Conservation (phyloP, 306 rosid genomes). For the Sechiopsis laciniata region DNA sequence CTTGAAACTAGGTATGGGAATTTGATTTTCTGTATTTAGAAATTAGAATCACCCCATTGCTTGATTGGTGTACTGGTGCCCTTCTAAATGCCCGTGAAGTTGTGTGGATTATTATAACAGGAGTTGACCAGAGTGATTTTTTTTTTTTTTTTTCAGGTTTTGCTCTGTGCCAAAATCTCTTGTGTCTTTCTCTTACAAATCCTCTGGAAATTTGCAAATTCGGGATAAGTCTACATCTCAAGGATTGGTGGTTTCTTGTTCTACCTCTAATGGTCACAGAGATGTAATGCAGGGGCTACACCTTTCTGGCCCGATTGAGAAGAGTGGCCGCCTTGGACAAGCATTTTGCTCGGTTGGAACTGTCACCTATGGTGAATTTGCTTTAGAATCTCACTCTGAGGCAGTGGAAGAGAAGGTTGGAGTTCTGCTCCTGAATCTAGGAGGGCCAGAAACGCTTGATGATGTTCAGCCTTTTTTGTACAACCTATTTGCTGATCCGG, state of each 20-base stretch:
- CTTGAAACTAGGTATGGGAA: not conserved
- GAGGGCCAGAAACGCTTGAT: constrained; percentile 92
- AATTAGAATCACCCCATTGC: not conserved
- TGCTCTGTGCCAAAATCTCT: not conserved
- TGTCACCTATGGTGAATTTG: constrained; percentile 36
- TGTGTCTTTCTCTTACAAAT: not conserved
- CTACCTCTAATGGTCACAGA: constrained; percentile 12
- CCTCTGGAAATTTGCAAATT: not conserved
- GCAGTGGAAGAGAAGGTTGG: constrained; percentile 73
- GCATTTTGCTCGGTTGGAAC: constrained; percentile 37
- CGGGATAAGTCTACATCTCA: not conserved
- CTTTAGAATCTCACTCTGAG: constrained; percentile 40
- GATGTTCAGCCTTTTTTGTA: constrained; percentile 94
- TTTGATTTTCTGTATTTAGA: not conserved
- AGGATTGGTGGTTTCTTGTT: not conserved
- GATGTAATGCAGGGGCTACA: constrained; percentile 21
- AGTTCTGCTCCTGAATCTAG: constrained; percentile 86
- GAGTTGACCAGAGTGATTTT: not conserved
- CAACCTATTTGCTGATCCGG: constrained; percentile 97
- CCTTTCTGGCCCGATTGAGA: not conserved
- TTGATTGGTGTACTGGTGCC: not conserved
- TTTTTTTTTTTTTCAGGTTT: not conserved
- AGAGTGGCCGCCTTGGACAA: not conserved
- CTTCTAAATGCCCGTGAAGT: not conserved
- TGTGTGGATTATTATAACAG: not conserved